Conservation (phyloP, 148 eudicot species). For the Camellia lanceoleosa region DNA sequence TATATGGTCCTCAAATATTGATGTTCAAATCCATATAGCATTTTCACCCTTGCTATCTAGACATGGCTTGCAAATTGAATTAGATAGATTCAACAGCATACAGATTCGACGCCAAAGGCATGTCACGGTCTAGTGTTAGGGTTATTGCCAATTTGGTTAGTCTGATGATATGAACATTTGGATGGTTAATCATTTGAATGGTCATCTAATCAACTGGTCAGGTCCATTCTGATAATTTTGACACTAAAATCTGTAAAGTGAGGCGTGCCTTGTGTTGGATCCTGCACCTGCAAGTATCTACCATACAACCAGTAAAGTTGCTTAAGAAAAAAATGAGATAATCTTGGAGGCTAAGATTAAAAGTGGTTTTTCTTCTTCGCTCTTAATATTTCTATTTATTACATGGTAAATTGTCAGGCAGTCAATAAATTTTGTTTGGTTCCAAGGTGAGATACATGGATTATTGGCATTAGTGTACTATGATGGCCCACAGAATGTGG, state of each 20-base stretch:
- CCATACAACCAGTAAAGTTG: neutral
- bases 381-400: neutral
- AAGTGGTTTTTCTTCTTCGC: neutral
- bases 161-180: neutral
- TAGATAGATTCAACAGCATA: neutral
- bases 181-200: constrained; percentile 6
- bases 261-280: neutral
- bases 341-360: neutral
- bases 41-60: neutral
- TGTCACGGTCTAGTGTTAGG: constrained; percentile 1
- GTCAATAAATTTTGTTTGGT: constrained; percentile 19
- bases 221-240: constrained; percentile 7
- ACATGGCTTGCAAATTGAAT: constrained; percentile 8
- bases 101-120: neutral
- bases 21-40: neutral
- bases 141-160: neutral
- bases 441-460: constrained; percentile 96
- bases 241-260: neutral
- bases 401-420: neutral
- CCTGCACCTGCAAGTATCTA: neutral
- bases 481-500: constrained; percentile 93
- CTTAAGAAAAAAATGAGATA: neutral
- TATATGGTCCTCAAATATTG: neutral
- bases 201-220: neutral
- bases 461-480: constrained; percentile 91